phyloP scores from a whole-genome alignment of 2,329 filamentous ascomycete species.

The Aspergillus versicolor region DNA sequence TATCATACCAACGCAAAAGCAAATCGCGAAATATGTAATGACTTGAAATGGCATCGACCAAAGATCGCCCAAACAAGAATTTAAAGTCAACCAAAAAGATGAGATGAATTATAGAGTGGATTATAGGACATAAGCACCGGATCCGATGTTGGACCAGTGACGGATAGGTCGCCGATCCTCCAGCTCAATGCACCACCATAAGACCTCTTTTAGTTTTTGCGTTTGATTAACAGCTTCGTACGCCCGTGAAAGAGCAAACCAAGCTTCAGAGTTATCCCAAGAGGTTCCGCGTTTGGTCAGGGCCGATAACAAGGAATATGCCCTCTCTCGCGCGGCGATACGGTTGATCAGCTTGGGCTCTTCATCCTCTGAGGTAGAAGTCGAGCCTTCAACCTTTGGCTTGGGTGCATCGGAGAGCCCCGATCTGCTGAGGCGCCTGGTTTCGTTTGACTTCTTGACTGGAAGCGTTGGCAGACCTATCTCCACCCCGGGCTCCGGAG shows the following conservation, averaged over 20 bases:
- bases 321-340: conserved; percentile 85
- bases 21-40: conserved; percentile 12
- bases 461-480: conserved; percentile 26
- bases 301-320: conserved; percentile 76
- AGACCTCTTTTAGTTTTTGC: conserved; percentile 84
- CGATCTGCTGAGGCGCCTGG: not conserved
- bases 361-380: conserved; percentile 27
- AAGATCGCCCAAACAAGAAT: conserved; percentile 1
- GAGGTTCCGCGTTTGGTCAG: conserved; percentile 81
- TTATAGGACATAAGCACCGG: conserved; percentile 65
- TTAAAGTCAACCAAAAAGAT: conserved; percentile 7
- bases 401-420: not conserved
- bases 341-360: conserved; percentile 73
- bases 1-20: conserved; percentile 24
- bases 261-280: conserved; percentile 92
- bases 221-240: conserved; percentile 83
- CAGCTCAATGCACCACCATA: conserved; percentile 97
- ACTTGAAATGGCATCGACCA: conserved; percentile 1
- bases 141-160: conserved; percentile 70
- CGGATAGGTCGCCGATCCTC: conserved; percentile 82
- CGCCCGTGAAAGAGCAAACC: conserved; percentile 82
- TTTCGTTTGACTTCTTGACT: conserved; percentile 7
- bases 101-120: conserved; percentile 1
- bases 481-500: conserved; percentile 31
- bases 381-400: not conserved